These are phyloP conservation scores for Aureobasidium sp. DNA, from an alignment of 2,329 filamentous ascomycete genomes.

Conservation along the genomic window DNA sequence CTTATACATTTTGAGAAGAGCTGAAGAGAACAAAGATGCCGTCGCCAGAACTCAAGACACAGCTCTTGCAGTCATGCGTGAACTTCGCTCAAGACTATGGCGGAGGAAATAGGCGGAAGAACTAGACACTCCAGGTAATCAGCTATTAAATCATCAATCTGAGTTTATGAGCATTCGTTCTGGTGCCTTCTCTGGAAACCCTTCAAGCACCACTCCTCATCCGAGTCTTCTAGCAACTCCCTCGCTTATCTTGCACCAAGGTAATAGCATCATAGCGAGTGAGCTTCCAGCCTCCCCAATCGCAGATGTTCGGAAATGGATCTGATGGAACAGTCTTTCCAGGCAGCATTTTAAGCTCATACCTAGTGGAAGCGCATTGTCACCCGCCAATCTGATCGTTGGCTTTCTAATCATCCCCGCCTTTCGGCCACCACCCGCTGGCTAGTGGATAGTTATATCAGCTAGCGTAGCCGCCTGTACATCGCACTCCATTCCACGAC, in stretches of 20 bases:
- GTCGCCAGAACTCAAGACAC: conserved; percentile 1
- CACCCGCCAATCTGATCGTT: background rate
- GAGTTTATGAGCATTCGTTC: no score
- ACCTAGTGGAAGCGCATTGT: background rate
- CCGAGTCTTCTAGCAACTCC: no score
- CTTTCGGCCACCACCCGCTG: background rate
- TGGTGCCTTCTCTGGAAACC: no score
- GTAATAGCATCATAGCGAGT: no score
- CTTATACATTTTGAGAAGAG: background rate
- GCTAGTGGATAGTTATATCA: background rate
- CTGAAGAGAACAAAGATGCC: conserved; percentile 7
- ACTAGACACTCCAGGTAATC: no score
- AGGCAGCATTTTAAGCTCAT: background rate
- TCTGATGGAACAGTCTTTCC: no score
- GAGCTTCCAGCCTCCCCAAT: no score
- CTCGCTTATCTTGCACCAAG: no score
- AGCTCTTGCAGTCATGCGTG: background rate
- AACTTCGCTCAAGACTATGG: background rate
- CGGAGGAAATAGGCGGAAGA: background rate
- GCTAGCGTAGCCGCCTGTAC: background rate
- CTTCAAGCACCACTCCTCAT: no score
- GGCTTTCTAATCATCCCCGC: background rate
- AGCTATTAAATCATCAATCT: no score
- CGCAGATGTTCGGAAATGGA: no score
- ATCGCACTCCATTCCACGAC: background rate